Conservation (phyloP, 2,329 filamentous ascomycete genomes). For the Metarhizium brunneum region DNA sequence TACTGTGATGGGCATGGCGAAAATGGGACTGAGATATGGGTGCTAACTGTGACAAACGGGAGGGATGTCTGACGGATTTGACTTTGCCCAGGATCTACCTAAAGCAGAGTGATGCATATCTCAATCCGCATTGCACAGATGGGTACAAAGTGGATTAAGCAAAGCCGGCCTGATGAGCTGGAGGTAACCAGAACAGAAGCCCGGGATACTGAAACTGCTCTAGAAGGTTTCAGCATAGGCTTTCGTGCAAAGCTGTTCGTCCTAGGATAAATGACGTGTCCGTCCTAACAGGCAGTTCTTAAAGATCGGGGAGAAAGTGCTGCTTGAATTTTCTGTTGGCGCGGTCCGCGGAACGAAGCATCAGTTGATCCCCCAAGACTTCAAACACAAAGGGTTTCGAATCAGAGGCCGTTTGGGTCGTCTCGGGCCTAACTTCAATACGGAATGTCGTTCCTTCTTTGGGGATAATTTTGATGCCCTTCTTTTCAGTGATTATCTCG, state of each 20-base stretch:
- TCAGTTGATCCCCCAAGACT: slow-evolving; percentile 78
- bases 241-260: not conserved
- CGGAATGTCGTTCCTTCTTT: slow-evolving; percentile 86
- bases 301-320: slow-evolving; percentile 49
- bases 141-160: no score
- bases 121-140: no score
- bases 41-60: no score
- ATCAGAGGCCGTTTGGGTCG: slow-evolving; percentile 8
- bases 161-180: no score
- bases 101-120: no score
- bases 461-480: slow-evolving; percentile 69
- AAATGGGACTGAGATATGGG: no score
- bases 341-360: slow-evolving; percentile 71
- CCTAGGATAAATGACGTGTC: not conserved
- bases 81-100: no score
- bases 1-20: no score
- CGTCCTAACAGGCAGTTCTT: not conserved
- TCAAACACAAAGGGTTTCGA: slow-evolving; percentile 59
- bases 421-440: slow-evolving; percentile 51
- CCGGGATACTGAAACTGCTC: not conserved
- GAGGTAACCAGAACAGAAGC: no score
- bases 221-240: not conserved
- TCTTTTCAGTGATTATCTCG: slow-evolving; percentile 66
- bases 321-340: slow-evolving; percentile 88
- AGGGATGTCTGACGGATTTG: no score